These are phyloP conservation scores for Helotiales sp. DNA, from an alignment of 2,329 filamentous ascomycete species.

Conservation along the genomic window DNA sequence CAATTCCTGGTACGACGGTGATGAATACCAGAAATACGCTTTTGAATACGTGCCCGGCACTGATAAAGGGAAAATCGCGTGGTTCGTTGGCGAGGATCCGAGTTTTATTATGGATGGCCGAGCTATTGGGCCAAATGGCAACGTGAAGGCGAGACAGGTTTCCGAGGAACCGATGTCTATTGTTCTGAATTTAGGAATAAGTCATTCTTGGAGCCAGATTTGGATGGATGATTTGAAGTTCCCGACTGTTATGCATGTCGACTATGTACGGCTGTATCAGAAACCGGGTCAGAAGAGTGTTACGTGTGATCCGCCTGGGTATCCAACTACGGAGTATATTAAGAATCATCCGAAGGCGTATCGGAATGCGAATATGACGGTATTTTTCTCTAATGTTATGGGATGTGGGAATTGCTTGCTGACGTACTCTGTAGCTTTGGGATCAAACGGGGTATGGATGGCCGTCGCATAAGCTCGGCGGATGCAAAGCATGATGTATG, in stretches of 20 bases:
- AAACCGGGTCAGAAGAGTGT: slow-evolving; percentile 52
- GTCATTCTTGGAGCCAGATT: slow-evolving; percentile 54
- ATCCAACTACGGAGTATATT: slow-evolving; percentile 71
- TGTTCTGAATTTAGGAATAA: slow-evolving; percentile 58
- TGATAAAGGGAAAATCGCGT: slow-evolving; percentile 50
- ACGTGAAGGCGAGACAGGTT: slow-evolving; percentile 53
- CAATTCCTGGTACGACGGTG: slow-evolving; percentile 59
- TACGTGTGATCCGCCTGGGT: slow-evolving; percentile 62
- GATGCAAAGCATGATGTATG: slow-evolving; percentile 25
- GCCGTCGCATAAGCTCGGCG: slow-evolving; percentile 39
- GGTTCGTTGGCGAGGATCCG: slow-evolving; percentile 57
- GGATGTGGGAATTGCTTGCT: background rate
- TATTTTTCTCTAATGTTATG: slow-evolving; percentile 41
- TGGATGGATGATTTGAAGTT: slow-evolving; percentile 51
- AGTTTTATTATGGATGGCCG: slow-evolving; percentile 57
- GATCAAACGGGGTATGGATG: slow-evolving; percentile 39
- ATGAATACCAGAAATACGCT: slow-evolving; percentile 58
- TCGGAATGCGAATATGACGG: slow-evolving; percentile 59
- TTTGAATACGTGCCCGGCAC: slow-evolving; percentile 59
- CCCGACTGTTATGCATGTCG: slow-evolving; percentile 57
- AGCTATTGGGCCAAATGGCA: slow-evolving; percentile 58
- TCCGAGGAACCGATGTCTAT: slow-evolving; percentile 59
- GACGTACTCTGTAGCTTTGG: slow-evolving; percentile 33
- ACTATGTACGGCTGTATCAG: slow-evolving; percentile 61
- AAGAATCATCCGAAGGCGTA: slow-evolving; percentile 64